Percentiles rank a stretch among this genome's conserved stretches.
Conservation (phyloP, 805 yeast species). For the Cyberlindnera euphorbiiphila region DNA sequence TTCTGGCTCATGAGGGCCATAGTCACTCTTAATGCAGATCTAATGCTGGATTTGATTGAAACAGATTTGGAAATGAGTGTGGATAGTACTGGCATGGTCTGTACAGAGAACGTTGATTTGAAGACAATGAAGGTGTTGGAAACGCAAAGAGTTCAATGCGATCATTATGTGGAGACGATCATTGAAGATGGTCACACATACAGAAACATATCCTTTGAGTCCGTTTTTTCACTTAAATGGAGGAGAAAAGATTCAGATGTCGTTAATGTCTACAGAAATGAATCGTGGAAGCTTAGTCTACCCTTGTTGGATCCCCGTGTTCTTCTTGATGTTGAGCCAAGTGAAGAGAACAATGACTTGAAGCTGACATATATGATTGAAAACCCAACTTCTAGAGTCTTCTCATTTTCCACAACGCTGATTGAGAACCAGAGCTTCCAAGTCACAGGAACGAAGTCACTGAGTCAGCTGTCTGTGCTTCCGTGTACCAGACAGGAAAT, state of each 20-base stretch:
- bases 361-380: conserved; percentile 53
- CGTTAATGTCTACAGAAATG: conserved; percentile 31
- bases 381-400: conserved; percentile 69
- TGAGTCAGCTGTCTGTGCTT: conserved; percentile 35
- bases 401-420: conserved; percentile 54
- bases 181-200: conserved; percentile 37
- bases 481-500: conserved; percentile 55
- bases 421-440: conserved; percentile 34
- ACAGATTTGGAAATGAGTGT: conserved; percentile 25
- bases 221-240: conserved; percentile 32
- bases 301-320: conserved; percentile 72
- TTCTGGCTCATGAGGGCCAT: conserved; percentile 33
- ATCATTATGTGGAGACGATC: conserved; percentile 29
- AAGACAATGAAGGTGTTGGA: conserved; percentile 3
- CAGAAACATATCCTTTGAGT: conserved; percentile 34
- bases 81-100: conserved; percentile 35
- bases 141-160: conserved; percentile 13
- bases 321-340: conserved; percentile 37
- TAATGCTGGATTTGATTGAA: conserved; percentile 34
- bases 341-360: conserved; percentile 23
- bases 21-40: conserved; percentile 28
- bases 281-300: conserved; percentile 48
- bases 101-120: conserved; percentile 21
- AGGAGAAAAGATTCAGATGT: conserved; percentile 25
- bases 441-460: conserved; percentile 33